A percentile compares a stretch with the other conserved stretches of the same genome.
phyloP scores from a whole-genome alignment of 192 early-diverging fungal genomes.

The Linderina pennispora region DNA sequence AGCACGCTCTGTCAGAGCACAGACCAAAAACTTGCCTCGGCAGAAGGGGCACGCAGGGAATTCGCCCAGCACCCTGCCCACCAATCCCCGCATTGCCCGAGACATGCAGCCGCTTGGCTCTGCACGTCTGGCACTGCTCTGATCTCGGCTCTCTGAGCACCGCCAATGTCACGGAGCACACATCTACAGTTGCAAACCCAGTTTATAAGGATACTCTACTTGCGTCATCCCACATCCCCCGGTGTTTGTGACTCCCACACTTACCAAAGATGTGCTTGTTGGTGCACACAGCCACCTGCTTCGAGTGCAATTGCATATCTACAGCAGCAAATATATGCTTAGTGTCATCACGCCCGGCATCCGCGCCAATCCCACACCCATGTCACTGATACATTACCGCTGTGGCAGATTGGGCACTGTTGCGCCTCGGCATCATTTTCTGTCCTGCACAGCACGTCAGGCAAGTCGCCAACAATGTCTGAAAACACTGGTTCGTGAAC shows the following conservation, averaged over 20 bases:
- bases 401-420: slow-evolving; percentile 35
- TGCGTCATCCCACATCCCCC: no score
- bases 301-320: slow-evolving; percentile 29
- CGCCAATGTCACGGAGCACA: slow-evolving; percentile 32
- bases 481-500: slow-evolving; percentile 24
- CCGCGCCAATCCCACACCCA: no score
- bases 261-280: slow-evolving; percentile 39
- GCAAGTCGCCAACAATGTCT: slow-evolving; percentile 20
- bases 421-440: slow-evolving; percentile 3
- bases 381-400: slow-evolving; percentile 32
- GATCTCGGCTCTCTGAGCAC: slow-evolving; percentile 21
- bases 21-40: slow-evolving; percentile 20
- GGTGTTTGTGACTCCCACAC: no score
- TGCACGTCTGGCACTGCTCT: slow-evolving; percentile 28
- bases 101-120: slow-evolving; percentile 17
- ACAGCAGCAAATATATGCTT: no score
- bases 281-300: slow-evolving; percentile 21
- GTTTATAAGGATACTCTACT: no score
- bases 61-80: slow-evolving; percentile 1
- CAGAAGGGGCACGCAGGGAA: slow-evolving; percentile 34
- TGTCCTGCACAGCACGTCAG: slow-evolving; percentile 2
- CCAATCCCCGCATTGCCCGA: neutral
- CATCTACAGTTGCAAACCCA: slow-evolving; percentile 16
- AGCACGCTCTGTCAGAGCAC: no score
- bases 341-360: no score